Conservation (phyloP, 495 filamentous ascomycete genomes). For the Elasticomyces elasticus region DNA sequence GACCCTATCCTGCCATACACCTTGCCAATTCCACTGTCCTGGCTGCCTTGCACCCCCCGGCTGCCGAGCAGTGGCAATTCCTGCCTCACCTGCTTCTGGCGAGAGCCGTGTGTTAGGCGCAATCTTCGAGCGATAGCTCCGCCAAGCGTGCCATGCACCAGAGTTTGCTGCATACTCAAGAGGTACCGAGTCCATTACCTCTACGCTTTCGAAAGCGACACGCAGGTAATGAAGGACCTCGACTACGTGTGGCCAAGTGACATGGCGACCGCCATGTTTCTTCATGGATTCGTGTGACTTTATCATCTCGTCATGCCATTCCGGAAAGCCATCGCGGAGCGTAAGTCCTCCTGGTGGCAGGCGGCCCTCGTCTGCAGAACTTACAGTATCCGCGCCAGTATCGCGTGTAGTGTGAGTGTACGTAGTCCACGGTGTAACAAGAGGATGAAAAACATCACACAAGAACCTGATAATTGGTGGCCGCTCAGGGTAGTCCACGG, state of each 20-base stretch:
- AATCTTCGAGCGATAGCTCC: constrained; percentile 9
- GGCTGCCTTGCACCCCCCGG: constrained; percentile 43
- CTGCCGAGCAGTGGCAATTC: constrained; percentile 6
- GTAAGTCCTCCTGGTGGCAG: constrained; percentile 81
- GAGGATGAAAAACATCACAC: constrained; percentile 88
- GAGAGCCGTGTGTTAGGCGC: neutral
- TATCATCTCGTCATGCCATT: constrained; percentile 42
- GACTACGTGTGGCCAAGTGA: constrained; percentile 31
- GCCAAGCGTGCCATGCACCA: constrained; percentile 38
- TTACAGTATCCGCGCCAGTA: constrained; percentile 59
- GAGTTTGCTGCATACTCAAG: constrained; percentile 75
- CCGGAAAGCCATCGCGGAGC: constrained; percentile 77
- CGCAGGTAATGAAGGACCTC: constrained; percentile 71
- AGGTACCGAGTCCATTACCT: constrained; percentile 66
- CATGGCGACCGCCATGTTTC: neutral
- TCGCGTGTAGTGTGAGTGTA: constrained; percentile 72
- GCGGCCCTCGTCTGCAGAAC: constrained; percentile 68
- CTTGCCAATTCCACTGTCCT: constrained; percentile 92
- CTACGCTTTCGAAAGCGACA: constrained; percentile 65
- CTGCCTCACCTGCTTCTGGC: neutral
- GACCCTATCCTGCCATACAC: constrained; percentile 81
- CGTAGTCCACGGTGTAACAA: constrained; percentile 80
- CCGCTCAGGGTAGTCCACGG: constrained; percentile 62
- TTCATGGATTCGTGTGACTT: constrained; percentile 30
- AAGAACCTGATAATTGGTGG: constrained; percentile 79